Percentiles rank a stretch among this genome's conserved stretches.
These are phyloP conservation scores for Trametes cubensis DNA, from an alignment of 768 basidiomycete species.

Conservation along the genomic window DNA sequence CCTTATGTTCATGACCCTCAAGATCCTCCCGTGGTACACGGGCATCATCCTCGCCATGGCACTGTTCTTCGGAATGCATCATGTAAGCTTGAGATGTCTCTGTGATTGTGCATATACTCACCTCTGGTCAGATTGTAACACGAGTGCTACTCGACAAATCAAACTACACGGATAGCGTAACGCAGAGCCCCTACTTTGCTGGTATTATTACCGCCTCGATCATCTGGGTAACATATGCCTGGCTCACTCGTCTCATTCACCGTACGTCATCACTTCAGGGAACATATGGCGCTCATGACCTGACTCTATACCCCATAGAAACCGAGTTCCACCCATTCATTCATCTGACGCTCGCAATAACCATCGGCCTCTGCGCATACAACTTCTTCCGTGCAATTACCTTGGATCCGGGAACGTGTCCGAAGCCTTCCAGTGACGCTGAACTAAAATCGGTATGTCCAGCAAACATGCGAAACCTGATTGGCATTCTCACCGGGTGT, in stretches of 20 bases:
- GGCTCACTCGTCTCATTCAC: conserved; percentile 75
- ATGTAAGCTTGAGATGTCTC: conserved; percentile 53
- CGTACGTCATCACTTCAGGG: conserved; percentile 47
- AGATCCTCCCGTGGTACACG: conserved; percentile 88
- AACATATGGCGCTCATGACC: background rate
- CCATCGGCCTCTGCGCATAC: conserved; percentile 73
- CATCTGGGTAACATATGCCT: conserved; percentile 83
- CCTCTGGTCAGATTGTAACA: conserved; percentile 63
- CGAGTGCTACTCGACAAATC: conserved; percentile 83
- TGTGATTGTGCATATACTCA: conserved; percentile 24
- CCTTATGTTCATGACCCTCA: conserved; percentile 82
- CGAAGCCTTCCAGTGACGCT: conserved; percentile 76
- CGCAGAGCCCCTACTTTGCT: conserved; percentile 89
- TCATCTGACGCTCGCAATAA: conserved; percentile 76
- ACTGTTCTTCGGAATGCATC: conserved; percentile 92
- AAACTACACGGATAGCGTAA: conserved; percentile 81
- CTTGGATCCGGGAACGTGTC: conserved; percentile 88
- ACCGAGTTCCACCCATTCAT: conserved; percentile 74
- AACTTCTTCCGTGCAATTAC: conserved; percentile 91
- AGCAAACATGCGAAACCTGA: background rate
- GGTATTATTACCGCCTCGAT: conserved; percentile 87
- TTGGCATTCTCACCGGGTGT: background rate
- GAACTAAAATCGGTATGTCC: conserved; percentile 77
- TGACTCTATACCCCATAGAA: conserved; percentile 46
- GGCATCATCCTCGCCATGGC: conserved; percentile 81